These are phyloP conservation scores for Neospermospora avenae DNA, from an alignment of 2,329 filamentous ascomycete species.

Conservation along the genomic window DNA sequence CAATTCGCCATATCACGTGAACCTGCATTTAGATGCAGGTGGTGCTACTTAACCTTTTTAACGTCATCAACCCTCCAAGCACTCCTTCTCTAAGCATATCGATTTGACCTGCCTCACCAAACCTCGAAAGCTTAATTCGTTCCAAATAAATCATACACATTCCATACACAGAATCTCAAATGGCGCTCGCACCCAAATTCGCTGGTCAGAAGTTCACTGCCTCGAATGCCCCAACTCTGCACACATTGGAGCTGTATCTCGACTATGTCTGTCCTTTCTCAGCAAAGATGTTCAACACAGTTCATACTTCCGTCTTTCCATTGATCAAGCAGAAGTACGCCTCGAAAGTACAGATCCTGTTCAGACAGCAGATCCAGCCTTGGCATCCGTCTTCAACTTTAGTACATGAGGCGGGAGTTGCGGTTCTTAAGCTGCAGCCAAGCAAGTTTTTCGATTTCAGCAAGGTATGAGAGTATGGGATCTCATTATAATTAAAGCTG, in stretches of 20 bases:
- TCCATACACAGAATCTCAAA: too few species aligned
- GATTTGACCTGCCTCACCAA: background rate
- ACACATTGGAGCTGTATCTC: constrained; percentile 67
- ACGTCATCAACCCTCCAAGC: background rate
- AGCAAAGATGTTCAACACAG: constrained; percentile 68
- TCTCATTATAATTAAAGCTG: background rate
- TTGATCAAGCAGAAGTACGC: constrained; percentile 59
- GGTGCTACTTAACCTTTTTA: background rate
- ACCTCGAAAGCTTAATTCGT: too few species aligned
- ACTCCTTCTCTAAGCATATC: background rate
- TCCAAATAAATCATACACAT: too few species aligned
- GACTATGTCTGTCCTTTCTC: constrained; percentile 88
- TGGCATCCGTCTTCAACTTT: constrained; percentile 89
- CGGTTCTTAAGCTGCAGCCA: constrained; percentile 69
- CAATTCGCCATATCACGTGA: background rate
- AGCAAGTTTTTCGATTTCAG: constrained; percentile 78
- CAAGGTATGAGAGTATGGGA: constrained; percentile 30
- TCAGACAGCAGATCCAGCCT: constrained; percentile 89
- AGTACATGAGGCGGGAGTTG: constrained; percentile 78
- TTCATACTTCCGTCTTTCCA: constrained; percentile 65
- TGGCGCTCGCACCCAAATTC: constrained; percentile 77
- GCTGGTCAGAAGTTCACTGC: constrained; percentile 62
- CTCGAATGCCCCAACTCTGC: constrained; percentile 43
- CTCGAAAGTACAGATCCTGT: constrained; percentile 65
- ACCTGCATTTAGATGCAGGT: background rate